Evolutionary conservation across 176 grass and related monocot species (phyloP).

Genomic region (Pontederia crassipes): DNA sequence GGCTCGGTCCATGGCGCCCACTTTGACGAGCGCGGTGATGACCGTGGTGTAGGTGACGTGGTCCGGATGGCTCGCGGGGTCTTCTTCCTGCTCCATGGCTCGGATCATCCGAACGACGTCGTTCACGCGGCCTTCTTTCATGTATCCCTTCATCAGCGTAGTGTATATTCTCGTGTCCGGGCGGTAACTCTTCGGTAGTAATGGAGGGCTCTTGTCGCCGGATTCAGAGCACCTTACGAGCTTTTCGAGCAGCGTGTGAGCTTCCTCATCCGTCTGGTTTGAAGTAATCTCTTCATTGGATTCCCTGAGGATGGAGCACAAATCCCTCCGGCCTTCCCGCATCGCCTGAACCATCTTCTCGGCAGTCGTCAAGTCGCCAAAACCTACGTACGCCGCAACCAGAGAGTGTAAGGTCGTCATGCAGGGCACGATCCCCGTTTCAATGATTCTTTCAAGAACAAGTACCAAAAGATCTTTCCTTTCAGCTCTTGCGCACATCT

Average conservation of each 20-base stretch:
- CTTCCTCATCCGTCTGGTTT: slow-evolving; percentile 19
- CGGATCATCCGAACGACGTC: slow-evolving; percentile 55
- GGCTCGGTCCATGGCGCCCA: slow-evolving; percentile 42
- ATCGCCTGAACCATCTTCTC: slow-evolving; percentile 79
- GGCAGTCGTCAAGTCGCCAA: slow-evolving; percentile 42
- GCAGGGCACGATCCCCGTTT: slow-evolving; percentile 36
- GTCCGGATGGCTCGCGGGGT: slow-evolving; percentile 54
- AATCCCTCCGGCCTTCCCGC: slow-evolving; percentile 52
- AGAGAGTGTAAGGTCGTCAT: slow-evolving; percentile 64
- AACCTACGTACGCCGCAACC: slow-evolving; percentile 73
- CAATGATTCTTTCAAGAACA: slow-evolving; percentile 35
- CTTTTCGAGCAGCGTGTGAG: slow-evolving; percentile 42
- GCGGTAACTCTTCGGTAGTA: slow-evolving; percentile 37
- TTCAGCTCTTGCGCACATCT: slow-evolving; percentile 66
- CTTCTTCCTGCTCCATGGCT: slow-evolving; percentile 47
- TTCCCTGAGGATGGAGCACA: slow-evolving; percentile 38
- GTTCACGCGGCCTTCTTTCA: slow-evolving; percentile 60
- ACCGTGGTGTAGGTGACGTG: slow-evolving; percentile 73
- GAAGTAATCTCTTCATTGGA: neutral
- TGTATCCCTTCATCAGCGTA: slow-evolving; percentile 93
- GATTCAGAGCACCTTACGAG: slow-evolving; percentile 14
- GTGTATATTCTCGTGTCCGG: slow-evolving; percentile 75
- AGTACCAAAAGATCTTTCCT: slow-evolving; percentile 49
- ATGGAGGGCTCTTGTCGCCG: neutral
- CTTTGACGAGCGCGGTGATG: slow-evolving; percentile 46